Percentiles rank a stretch among this genome's conserved stretches.
Evolutionary conservation across 1,284 basidiomycete species (phyloP).

Genomic region (Porogramme epimiltina): DNA sequence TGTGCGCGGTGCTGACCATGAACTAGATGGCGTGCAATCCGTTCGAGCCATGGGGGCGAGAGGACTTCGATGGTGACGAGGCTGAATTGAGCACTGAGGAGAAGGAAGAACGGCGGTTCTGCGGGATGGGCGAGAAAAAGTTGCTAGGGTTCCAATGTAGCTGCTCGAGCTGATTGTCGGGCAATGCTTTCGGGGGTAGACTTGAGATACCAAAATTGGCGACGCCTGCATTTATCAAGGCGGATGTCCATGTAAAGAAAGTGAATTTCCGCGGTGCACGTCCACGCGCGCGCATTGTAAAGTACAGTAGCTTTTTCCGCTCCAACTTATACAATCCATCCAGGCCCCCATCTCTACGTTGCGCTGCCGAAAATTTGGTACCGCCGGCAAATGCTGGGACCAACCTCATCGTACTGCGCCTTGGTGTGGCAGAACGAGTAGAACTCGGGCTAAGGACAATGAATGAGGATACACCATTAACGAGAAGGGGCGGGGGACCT

Average conservation of each 20-base stretch:
- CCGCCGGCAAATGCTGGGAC: slow-evolving; percentile 92
- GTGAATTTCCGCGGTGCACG: neutral
- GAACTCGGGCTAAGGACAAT: slow-evolving; percentile 79
- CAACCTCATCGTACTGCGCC: slow-evolving; percentile 96
- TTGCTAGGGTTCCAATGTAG: slow-evolving; percentile 93
- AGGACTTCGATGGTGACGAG: slow-evolving; percentile 47
- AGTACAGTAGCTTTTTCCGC: slow-evolving; percentile 22
- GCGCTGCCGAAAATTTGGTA: slow-evolving; percentile 95
- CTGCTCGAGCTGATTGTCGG: slow-evolving; percentile 69
- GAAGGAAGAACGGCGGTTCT: slow-evolving; percentile 75
- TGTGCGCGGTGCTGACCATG: no score
- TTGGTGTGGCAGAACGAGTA: slow-evolving; percentile 98
- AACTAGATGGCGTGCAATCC: slow-evolving; percentile 79
- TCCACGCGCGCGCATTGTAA: slow-evolving; percentile 10
- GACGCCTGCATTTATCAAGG: no score
- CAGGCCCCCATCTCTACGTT: slow-evolving; percentile 45
- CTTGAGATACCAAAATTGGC: no score
- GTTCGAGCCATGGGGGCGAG: slow-evolving; percentile 80
- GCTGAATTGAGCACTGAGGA: slow-evolving; percentile 56
- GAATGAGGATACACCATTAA: slow-evolving; percentile 16
- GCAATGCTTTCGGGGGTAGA: no score
- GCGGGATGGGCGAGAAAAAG: slow-evolving; percentile 72
- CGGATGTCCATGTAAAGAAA: neutral
- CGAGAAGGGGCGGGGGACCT: slow-evolving; percentile 34
- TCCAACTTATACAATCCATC: slow-evolving; percentile 14